Evolutionary conservation across 78 protist species (phyloP).

Genomic region (Salpingoeca rosetta): DNA sequence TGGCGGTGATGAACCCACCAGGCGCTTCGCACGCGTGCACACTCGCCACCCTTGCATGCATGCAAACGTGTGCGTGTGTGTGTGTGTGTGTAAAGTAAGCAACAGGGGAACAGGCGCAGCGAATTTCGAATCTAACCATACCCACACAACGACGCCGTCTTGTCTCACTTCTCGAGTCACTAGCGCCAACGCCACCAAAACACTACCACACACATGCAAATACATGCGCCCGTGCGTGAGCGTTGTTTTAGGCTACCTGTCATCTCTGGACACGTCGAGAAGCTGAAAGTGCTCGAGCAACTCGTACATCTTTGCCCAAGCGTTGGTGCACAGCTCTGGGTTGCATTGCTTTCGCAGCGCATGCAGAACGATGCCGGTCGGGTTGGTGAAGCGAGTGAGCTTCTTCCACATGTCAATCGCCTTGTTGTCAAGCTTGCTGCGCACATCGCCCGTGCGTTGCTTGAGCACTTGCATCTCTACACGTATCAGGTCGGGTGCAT

Average conservation of each 20-base stretch:
- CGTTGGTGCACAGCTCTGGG: slow-evolving; percentile 39
- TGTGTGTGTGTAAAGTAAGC: background rate
- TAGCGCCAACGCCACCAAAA: too few relatives aligned
- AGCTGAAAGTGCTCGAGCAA: too few relatives aligned
- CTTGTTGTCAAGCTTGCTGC: background rate
- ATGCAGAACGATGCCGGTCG: background rate
- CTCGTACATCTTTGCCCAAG: slow-evolving; percentile 37
- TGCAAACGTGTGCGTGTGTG: too few relatives aligned
- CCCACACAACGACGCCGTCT: too few relatives aligned
- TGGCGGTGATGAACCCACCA: slow-evolving; percentile 30
- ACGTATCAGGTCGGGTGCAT: background rate
- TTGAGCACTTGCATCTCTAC: background rate
- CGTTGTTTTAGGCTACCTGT: too few relatives aligned
- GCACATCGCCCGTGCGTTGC: background rate
- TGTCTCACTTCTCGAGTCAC: too few relatives aligned
- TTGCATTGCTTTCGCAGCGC: background rate
- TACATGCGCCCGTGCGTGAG: too few relatives aligned
- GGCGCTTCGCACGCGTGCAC: slow-evolving; percentile 47
- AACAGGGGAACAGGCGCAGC: background rate
- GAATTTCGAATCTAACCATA: too few relatives aligned
- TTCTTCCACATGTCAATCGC: slow-evolving; percentile 10
- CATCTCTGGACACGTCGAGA: too few relatives aligned
- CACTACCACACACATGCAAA: too few relatives aligned
- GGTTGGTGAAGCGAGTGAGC: slow-evolving; percentile 16
- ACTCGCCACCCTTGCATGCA: background rate